A percentile compares a stretch with the other conserved stretches of the same genome.
phyloP scores from a whole-genome alignment of 345 rosid genomes.

The Pelargonium nanum region DNA sequence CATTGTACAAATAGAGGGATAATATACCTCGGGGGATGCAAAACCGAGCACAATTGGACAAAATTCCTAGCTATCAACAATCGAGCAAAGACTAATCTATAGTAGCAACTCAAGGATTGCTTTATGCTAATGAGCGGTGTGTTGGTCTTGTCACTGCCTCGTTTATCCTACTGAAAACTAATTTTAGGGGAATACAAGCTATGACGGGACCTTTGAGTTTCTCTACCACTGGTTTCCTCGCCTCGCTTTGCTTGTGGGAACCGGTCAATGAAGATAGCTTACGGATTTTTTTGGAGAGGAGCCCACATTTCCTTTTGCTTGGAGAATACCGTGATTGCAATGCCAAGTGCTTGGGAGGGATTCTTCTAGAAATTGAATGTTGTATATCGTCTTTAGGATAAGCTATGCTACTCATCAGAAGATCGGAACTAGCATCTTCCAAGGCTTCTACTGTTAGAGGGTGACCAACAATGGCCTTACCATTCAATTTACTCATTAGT shows the following conservation, averaged over 20 bases:
- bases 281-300: slow-evolving; percentile 55
- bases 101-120: slow-evolving; percentile 16
- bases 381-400: slow-evolving; percentile 6
- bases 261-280: slow-evolving; percentile 71
- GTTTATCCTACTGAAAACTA: slow-evolving; percentile 86
- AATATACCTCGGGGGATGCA: too few species aligned
- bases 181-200: slow-evolving; percentile 73
- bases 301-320: slow-evolving; percentile 36
- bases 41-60: not conserved
- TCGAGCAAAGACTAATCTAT: slow-evolving; percentile 2
- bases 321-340: slow-evolving; percentile 4
- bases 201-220: slow-evolving; percentile 56
- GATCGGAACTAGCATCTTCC: slow-evolving; percentile 26
- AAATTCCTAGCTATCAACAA: slow-evolving; percentile 5
- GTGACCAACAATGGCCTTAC: slow-evolving; percentile 81
- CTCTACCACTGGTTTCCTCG: slow-evolving; percentile 29
- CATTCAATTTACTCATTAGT: slow-evolving; percentile 67
- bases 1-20: not conserved
- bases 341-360: slow-evolving; percentile 15
- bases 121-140: slow-evolving; percentile 19
- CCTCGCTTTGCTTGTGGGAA: slow-evolving; percentile 26
- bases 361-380: not conserved
- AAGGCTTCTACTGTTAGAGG: slow-evolving; percentile 56
- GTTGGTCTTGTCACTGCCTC: slow-evolving; percentile 57
- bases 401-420: slow-evolving; percentile 16